phyloP scores from a whole-genome alignment of 2,329 filamentous ascomycete species.

The Golovinomyces cichoracearum region DNA sequence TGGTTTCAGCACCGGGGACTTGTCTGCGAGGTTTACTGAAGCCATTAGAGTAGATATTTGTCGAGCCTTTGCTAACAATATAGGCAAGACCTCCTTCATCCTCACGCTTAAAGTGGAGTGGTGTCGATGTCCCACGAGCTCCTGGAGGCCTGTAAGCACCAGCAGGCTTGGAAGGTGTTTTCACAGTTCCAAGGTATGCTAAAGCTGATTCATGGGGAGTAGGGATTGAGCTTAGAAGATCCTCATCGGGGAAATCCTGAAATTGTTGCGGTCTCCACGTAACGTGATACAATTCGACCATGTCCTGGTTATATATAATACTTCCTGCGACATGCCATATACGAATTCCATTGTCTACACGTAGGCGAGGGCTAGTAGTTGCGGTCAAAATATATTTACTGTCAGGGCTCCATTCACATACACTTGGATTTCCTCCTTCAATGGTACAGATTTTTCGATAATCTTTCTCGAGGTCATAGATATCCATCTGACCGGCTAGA shows the following conservation, averaged over 20 bases:
- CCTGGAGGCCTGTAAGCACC: constrained; percentile 90
- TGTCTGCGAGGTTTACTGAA: constrained; percentile 50
- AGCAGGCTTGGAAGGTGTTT: constrained; percentile 90
- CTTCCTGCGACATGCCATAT: constrained; percentile 77
- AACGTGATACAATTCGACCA: constrained; percentile 80
- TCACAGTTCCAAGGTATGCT: constrained; percentile 58
- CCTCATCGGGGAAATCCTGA: constrained; percentile 31
- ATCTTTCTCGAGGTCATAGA: constrained; percentile 88
- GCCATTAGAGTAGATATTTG: constrained; percentile 40
- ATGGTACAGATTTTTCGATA: constrained; percentile 81
- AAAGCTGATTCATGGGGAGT: constrained; percentile 59
- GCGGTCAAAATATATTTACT: constrained; percentile 88
- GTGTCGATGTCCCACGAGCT: constrained; percentile 66
- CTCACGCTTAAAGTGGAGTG: constrained; percentile 87
- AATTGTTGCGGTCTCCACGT: constrained; percentile 56
- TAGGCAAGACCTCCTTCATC: constrained; percentile 87
- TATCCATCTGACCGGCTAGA: constrained; percentile 86
- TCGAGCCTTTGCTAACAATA: constrained; percentile 49
- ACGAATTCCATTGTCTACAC: constrained; percentile 88
- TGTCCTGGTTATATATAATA: constrained; percentile 87
- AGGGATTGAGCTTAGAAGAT: constrained; percentile 51
- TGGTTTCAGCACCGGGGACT: constrained; percentile 65
- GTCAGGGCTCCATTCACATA: constrained; percentile 94
- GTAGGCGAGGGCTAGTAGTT: constrained; percentile 82
- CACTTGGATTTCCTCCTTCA: constrained; percentile 80